Evolutionary conservation across 164 flowering plant species (phyloP), one percentile per base, ranked within the genome.

Genomic region (Litsea cubeba): DNA sequence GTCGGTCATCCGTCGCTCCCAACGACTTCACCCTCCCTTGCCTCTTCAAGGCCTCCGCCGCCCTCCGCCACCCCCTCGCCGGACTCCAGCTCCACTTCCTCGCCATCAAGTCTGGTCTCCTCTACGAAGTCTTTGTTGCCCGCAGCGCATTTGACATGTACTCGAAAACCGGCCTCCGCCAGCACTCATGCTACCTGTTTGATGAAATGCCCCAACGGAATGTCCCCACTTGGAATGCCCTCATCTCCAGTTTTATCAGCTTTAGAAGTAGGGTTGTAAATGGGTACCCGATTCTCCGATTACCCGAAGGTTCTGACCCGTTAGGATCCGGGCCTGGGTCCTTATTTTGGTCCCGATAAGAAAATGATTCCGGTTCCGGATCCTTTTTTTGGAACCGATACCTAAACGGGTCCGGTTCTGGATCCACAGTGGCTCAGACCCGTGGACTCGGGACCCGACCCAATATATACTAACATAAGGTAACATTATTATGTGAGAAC

Each of bases 1-100:
- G 80, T 65, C 84, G 85, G 1, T 87, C 84, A 14, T 57, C 76
- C 32, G 58, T 92, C 24, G 68, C 2, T 0, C 97, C 98, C 71
- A 94, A 94, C 68, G 97, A 94, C 80, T 94, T 90, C 83, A 94
- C 98, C 1, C 84, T 92, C 76, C 97, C 97, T 12, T 90, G 94
- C 73, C 78, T 71, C 20, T 87, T 94, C 68, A 92, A 91, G 77
- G 93, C 97, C 12, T 81, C 88, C 3, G 84, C 82, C 14, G 75
- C 83, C 8, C 82, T 91, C 12, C 72, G 75, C 17, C 51, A 74
- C 46, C 76, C 85, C 2, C 2, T 62, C 6, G 73, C 74, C 7
- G 97, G 97, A 2, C 72, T 77, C n/a, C 92, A 89, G 78, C 67
- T 91, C 50, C 97, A 94, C 65, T 89, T 77, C 0, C 81, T 88